Evolutionary conservation across 1,284 basidiomycete genomes (phyloP).

Genomic region (Trichosporon coremiiforme): DNA sequence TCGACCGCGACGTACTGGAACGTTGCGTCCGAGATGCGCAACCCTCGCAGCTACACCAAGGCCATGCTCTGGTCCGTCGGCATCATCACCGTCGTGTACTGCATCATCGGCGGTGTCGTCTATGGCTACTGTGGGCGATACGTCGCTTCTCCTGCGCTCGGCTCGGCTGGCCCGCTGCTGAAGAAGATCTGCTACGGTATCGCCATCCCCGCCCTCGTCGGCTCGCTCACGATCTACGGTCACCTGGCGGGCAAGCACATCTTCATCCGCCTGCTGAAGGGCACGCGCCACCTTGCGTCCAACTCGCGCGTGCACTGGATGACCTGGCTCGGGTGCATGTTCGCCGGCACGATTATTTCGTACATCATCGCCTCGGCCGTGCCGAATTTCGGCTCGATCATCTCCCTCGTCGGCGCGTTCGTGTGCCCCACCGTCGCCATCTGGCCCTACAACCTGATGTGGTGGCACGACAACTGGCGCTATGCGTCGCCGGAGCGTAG

Average conservation of each 20-base stretch:
- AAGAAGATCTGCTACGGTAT: constrained; percentile 54
- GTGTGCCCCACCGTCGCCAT: constrained; percentile 22
- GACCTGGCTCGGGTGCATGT: constrained; percentile 59
- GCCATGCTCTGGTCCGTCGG: constrained; percentile 28
- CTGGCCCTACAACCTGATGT: constrained; percentile 22
- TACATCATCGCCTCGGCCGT: constrained; percentile 35
- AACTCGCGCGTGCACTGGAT: constrained; percentile 65
- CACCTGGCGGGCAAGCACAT: constrained; percentile 63
- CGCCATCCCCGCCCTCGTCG: constrained; percentile 50
- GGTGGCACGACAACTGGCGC: constrained; percentile 25
- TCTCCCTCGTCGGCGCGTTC: constrained; percentile 25
- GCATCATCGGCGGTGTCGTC: constrained; percentile 35
- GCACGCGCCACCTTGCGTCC: constrained; percentile 63
- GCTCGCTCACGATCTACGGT: constrained; percentile 43
- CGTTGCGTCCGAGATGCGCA: constrained; percentile 48
- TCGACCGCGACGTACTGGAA: constrained; percentile 41
- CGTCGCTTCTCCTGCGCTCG: constrained; percentile 56
- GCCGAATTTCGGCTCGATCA: constrained; percentile 25
- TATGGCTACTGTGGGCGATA: constrained; percentile 51
- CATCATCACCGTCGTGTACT: constrained; percentile 25
- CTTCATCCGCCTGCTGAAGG: constrained; percentile 65
- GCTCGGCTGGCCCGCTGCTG: constrained; percentile 53
- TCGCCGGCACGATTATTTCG: constrained; percentile 23
- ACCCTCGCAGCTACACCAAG: constrained; percentile 40
- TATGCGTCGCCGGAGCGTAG: constrained; percentile 1